phyloP scores from a whole-genome alignment of 306 rosid genomes.

The Cucurbita pepo region DNA sequence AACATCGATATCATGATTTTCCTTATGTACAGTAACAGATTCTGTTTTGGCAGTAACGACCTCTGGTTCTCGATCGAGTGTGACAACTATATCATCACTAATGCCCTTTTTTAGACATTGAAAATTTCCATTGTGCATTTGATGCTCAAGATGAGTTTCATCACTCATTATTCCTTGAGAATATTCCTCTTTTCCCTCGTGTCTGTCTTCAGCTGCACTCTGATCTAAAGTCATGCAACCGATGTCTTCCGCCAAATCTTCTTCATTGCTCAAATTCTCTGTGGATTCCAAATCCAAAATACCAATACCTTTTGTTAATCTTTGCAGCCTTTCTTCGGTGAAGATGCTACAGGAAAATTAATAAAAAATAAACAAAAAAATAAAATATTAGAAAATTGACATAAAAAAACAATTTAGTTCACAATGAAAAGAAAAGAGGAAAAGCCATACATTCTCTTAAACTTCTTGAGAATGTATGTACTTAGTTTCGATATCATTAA shows the following conservation, averaged over 20 bases:
- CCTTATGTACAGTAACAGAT: conserved; percentile 23
- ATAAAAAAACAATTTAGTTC: not conserved
- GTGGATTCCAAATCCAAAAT: conserved; percentile 39
- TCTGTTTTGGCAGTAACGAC: conserved; percentile 23
- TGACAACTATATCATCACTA: conserved; percentile 15
- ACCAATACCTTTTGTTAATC: conserved; percentile 51
- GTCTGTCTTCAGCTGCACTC: conserved; percentile 21
- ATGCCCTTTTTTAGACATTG: conserved; percentile 16
- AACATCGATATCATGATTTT: conserved; percentile 35
- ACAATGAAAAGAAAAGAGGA: not conserved
- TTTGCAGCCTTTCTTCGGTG: conserved; percentile 87
- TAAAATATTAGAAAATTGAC: not conserved
- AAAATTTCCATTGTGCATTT: conserved; percentile 24
- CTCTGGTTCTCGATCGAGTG: conserved; percentile 30
- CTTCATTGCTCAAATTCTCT: conserved; percentile 22
- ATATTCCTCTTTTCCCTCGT: conserved; percentile 19
- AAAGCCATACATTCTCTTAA: not conserved
- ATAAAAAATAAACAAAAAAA: conserved; percentile 8
- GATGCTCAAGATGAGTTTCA: conserved; percentile 17
- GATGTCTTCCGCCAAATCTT: conserved; percentile 26
- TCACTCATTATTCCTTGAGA: conserved; percentile 22
- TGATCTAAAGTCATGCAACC: conserved; percentile 21
- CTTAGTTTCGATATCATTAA: not conserved
- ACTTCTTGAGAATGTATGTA: not conserved
- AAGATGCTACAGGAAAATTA: conserved; percentile 69